Percentiles rank a stretch among this genome's conserved stretches.
Conservation (phyloP, 257 asterid species). For the Anisodus acutangulus region DNA sequence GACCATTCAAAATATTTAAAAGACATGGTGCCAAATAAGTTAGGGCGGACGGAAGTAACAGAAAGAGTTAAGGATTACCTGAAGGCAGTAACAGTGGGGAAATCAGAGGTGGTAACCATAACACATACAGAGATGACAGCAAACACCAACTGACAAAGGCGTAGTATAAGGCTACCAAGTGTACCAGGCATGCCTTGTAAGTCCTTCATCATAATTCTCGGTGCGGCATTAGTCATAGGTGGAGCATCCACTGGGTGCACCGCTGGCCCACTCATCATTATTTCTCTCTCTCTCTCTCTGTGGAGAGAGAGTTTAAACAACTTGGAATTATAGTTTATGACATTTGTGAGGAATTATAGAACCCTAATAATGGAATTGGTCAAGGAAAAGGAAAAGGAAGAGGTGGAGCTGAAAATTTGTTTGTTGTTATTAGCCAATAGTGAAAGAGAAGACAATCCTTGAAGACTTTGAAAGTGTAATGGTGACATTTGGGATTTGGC, state of each 20-base stretch:
- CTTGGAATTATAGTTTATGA: background rate
- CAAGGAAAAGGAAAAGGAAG: background rate
- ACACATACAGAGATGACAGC: slow-evolving; percentile 69
- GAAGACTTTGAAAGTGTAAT: too few species aligned
- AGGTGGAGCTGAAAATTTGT: background rate
- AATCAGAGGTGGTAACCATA: slow-evolving; percentile 85
- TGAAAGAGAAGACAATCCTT: background rate
- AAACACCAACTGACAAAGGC: slow-evolving; percentile 68
- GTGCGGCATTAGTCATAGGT: slow-evolving; percentile 47
- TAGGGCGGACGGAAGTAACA: too few species aligned
- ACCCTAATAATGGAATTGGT: background rate
- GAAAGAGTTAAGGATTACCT: slow-evolving; percentile 46
- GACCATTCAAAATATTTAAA: too few species aligned
- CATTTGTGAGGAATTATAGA: background rate
- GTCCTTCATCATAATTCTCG: slow-evolving; percentile 70
- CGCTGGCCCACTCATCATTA: slow-evolving; percentile 74
- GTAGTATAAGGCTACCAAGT: slow-evolving; percentile 69
- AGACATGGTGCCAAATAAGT: too few species aligned
- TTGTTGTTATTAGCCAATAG: background rate
- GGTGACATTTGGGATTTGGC: too few species aligned
- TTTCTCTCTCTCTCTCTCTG: background rate
- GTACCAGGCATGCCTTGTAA: slow-evolving; percentile 84
- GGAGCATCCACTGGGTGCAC: slow-evolving; percentile 81
- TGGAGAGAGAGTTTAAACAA: too few species aligned
- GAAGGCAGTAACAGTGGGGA: slow-evolving; percentile 85